A percentile compares a stretch with the other conserved stretches of the same genome.
Conservation (phyloP, 257 asterid species). For the Prunella vulgaris region DNA sequence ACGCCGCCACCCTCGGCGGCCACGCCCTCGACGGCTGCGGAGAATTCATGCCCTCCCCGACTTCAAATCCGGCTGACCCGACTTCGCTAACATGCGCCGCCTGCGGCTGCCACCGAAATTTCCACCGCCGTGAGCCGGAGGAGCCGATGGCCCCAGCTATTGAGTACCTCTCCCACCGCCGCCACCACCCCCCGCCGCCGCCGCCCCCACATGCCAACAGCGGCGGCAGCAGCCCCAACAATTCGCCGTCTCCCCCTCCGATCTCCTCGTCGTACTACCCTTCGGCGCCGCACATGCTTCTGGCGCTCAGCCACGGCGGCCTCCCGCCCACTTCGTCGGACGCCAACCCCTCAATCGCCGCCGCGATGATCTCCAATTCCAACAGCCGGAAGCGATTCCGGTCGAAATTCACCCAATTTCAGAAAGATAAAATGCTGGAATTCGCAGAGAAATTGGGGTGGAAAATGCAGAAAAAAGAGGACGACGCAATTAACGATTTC, state of each 20-base stretch:
- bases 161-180: constrained; percentile 70
- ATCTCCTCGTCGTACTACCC: constrained; percentile 50
- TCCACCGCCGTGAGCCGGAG: constrained; percentile 61
- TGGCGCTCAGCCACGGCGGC: constrained; percentile 46
- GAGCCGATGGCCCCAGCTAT: constrained; percentile 27
- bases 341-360: too few relatives aligned
- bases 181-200: constrained; percentile 65
- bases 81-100: constrained; percentile 45
- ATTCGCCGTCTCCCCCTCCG: constrained; percentile 51
- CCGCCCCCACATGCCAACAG: constrained; percentile 6
- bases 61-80: constrained; percentile 32
- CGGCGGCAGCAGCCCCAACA: constrained; percentile 25
- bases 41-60: constrained; percentile 46
- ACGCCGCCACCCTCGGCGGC: constrained; percentile 48
- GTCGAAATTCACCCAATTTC: constrained; percentile 59
- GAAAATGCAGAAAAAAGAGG: constrained; percentile 74
- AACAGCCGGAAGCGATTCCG: constrained; percentile 45
- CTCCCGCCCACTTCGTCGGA: constrained; percentile 5
- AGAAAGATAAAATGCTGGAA: constrained; percentile 64
- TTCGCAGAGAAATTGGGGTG: constrained; percentile 62
- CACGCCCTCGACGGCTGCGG: constrained; percentile 62
- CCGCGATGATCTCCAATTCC: constrained; percentile 3
- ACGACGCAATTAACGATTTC: constrained; percentile 39
- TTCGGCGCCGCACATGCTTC: constrained; percentile 52
- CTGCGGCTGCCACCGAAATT: constrained; percentile 61